A percentile compares a stretch with the other conserved stretches of the same genome.
phyloP scores from a whole-genome alignment of 164 flowering plant species.

The Kalanchoe fedtschenkoi region DNA sequence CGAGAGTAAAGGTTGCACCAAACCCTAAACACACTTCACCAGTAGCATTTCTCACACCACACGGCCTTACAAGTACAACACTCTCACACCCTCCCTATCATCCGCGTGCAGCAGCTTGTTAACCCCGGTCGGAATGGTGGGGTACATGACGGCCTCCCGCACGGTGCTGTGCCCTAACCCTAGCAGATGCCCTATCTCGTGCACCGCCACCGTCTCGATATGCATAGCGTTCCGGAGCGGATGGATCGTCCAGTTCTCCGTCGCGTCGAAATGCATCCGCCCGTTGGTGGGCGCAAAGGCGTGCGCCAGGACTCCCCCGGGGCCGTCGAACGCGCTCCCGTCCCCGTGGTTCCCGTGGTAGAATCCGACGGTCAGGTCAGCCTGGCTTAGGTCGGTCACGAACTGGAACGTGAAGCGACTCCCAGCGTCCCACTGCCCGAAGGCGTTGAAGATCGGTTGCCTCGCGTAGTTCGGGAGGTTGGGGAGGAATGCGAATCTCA shows the following conservation, averaged over 20 bases:
- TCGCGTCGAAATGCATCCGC: neutral
- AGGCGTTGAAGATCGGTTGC: neutral
- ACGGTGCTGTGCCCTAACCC: neutral
- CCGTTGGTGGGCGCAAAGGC: too few relatives aligned
- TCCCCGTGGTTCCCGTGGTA: too few relatives aligned
- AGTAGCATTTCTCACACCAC: too few relatives aligned
- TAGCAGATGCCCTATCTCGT: neutral
- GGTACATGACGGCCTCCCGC: neutral
- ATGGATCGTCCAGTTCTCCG: neutral
- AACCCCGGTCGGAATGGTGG: neutral
- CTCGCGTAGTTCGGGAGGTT: neutral
- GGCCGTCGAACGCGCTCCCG: too few relatives aligned
- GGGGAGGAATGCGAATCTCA: neutral
- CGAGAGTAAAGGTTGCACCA: too few relatives aligned
- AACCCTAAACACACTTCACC: too few relatives aligned
- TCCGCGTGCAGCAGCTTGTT: neutral
- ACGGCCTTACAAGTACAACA: neutral
- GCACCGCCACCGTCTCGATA: neutral
- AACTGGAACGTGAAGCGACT: neutral
- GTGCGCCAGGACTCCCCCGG: too few relatives aligned
- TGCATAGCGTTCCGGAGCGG: neutral
- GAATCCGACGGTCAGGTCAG: neutral
- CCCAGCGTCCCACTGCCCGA: neutral
- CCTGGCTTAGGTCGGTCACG: neutral
- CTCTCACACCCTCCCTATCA: neutral